A percentile compares a stretch with the other conserved stretches of the same genome.
Conservation (phyloP, 768 basidiomycete species). For the Mycena floridula region DNA sequence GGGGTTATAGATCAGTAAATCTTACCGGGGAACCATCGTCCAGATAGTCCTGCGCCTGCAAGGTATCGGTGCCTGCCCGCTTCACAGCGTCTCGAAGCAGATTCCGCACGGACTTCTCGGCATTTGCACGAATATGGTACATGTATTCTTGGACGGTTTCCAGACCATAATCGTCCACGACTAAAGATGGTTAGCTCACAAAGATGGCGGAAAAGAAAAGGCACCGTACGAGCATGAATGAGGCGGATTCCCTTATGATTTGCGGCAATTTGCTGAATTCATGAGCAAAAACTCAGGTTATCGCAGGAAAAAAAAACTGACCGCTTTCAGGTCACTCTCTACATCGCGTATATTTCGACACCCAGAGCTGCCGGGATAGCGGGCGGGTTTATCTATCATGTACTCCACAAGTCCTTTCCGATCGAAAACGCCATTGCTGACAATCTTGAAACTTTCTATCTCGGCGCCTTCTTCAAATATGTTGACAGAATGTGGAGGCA, state of each 20-base stretch:
- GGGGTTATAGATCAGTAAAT: slow-evolving; percentile 1
- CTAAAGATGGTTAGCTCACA: slow-evolving; percentile 24
- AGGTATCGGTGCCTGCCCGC: slow-evolving; percentile 56
- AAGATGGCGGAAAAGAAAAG: no score
- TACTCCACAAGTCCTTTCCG: slow-evolving; percentile 65
- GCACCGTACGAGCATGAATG: slow-evolving; percentile 70
- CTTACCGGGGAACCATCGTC: slow-evolving; percentile 83
- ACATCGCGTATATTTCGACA: slow-evolving; percentile 85
- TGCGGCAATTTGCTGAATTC: slow-evolving; percentile 79
- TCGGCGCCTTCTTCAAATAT: slow-evolving; percentile 94
- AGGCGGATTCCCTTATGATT: slow-evolving; percentile 90
- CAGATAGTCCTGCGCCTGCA: slow-evolving; percentile 75
- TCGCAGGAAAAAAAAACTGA: slow-evolving; percentile 27
- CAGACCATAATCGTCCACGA: slow-evolving; percentile 83
- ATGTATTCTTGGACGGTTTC: slow-evolving; percentile 90
- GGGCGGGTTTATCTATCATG: slow-evolving; percentile 77
- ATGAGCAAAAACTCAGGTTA: slow-evolving; percentile 4
- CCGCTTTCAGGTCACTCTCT: slow-evolving; percentile 88
- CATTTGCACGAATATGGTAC: slow-evolving; percentile 85
- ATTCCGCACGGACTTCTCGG: slow-evolving; percentile 80
- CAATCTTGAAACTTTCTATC: slow-evolving; percentile 88
- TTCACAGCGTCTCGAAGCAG: slow-evolving; percentile 72
- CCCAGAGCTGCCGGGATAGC: slow-evolving; percentile 81
- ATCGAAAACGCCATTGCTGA: slow-evolving; percentile 77
- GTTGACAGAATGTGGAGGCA: slow-evolving; percentile 90